phyloP scores from a whole-genome alignment of 768 basidiomycete species.

The Russula earlei region DNA sequence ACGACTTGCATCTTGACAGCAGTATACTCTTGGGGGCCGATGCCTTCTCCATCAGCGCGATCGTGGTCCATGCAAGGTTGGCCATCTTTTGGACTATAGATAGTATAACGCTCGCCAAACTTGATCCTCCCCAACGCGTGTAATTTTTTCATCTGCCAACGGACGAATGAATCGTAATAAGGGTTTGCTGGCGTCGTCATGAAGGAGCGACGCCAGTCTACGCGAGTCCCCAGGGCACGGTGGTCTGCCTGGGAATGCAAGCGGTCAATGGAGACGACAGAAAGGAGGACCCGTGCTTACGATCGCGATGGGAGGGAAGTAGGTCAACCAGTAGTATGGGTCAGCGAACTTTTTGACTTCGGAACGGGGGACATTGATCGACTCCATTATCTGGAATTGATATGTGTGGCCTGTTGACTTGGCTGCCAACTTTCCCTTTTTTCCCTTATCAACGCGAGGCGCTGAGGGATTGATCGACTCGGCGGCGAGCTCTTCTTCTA shows the following conservation, averaged over 20 bases:
- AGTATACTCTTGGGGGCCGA: constrained; percentile 94
- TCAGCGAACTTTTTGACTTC: constrained; percentile 98
- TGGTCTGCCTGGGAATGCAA: constrained; percentile 50
- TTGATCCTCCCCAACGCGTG: constrained; percentile 85
- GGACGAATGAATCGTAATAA: constrained; percentile 93
- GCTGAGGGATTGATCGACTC: constrained; percentile 34
- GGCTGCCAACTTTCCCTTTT: constrained; percentile 90
- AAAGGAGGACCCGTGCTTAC: constrained; percentile 28
- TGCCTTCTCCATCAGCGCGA: constrained; percentile 86
- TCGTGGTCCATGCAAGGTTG: constrained; percentile 99
- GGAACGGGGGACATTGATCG: constrained; percentile 74
- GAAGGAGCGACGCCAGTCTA: constrained; percentile 96
- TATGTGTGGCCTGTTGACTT: constrained; percentile 92
- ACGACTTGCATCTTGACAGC: constrained; percentile 89
- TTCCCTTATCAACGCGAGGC: constrained; percentile 62
- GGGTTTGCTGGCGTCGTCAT: constrained; percentile 93
- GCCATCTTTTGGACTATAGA: constrained; percentile 97
- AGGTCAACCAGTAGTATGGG: constrained; percentile 83
- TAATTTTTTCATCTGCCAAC: constrained; percentile 96
- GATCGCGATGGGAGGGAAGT: constrained; percentile 93
- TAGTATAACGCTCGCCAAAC: constrained; percentile 96
- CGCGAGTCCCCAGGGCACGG: constrained; percentile 81
- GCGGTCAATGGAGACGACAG: not conserved
- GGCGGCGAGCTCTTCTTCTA: constrained; percentile 32
- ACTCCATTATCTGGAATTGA: constrained; percentile 99